These are phyloP conservation scores for Schwanniomyces sp. DNA, from an alignment of 805 yeast genomes.

Conservation along the genomic window DNA sequence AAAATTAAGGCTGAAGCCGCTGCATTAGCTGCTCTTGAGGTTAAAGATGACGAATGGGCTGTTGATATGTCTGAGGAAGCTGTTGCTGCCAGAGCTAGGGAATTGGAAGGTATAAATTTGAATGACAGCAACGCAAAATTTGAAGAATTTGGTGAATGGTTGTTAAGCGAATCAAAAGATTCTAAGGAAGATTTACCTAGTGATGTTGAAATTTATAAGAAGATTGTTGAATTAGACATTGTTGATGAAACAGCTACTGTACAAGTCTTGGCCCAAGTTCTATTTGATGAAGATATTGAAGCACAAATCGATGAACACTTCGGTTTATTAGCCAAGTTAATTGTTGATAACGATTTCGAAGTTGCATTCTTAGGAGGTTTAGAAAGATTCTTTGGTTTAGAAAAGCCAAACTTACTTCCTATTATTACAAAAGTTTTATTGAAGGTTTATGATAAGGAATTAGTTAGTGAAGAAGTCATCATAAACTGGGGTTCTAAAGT, in stretches of 20 bases:
- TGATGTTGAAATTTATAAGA: constrained; percentile 91
- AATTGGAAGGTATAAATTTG: constrained; percentile 65
- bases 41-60: constrained; percentile 94
- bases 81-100: constrained; percentile 85
- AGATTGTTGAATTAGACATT: constrained; percentile 77
- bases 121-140: constrained; percentile 51
- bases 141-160: constrained; percentile 89
- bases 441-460: constrained; percentile 78
- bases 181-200: constrained; percentile 64
- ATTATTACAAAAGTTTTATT: constrained; percentile 79
- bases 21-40: constrained; percentile 55
- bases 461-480: constrained; percentile 80
- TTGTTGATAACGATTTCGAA: constrained; percentile 67
- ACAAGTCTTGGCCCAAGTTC: constrained; percentile 88
- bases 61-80: constrained; percentile 98
- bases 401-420: constrained; percentile 67
- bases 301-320: constrained; percentile 72
- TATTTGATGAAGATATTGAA: constrained; percentile 77
- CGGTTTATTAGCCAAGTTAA: constrained; percentile 79
- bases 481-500: constrained; percentile 86
- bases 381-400: constrained; percentile 87
- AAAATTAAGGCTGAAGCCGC: constrained; percentile 86
- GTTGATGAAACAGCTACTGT: constrained; percentile 71
- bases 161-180: constrained; percentile 50
- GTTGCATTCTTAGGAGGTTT: constrained; percentile 92